Base-by-base conservation (phyloP, 2,329 filamentous ascomycete genomes). In the Epichloe brachyelytri region DNA sequence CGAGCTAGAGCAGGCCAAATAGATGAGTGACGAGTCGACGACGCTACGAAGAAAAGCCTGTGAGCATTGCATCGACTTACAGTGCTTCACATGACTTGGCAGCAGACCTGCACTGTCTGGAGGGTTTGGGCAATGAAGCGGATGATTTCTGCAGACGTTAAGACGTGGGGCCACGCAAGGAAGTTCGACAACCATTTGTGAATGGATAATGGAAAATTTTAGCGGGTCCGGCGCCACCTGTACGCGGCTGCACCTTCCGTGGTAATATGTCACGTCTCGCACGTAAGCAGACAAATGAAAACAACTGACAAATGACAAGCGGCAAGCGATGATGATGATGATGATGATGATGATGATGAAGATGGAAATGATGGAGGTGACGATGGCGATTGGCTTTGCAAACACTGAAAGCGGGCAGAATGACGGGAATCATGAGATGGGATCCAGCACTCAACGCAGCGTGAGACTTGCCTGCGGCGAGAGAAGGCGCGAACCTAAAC, bases 121-220 rank as follows among this genome's bases (percentile, higher is more conserved):
- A 45, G 43, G 37, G 19, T 33, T 39, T 15, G 19, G 45, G 39
- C 48, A 43, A 48, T 39, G 55, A 55, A 43, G 47, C 43, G 43
- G 52, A 50, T 49, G 46, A 56, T 48, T 51, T 54, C 56, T 57
- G 37, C 39, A 44, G 20, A 51, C 36, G 41, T 52, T 49, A 55
- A 55, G 52, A 48, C 49, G 55, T 48, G 48, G 53, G 53, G 50
- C 20, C 19, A 17, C 19, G 17, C 19, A 37, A 43, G 2, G 7
- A 30, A 30, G 26, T 30, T 30, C 2, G 26, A 30, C 26, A 30
- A 30, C 2, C 7, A 30, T 30, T 30, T 30, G 26, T 26, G 22
- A 7, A 6, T 10, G 26, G 2, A 6, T 30, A 10, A 10, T 30
- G 19, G 41, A 11, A 46, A 50, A 6, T 14, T 20, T 40, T 19